A percentile compares a stretch with the other conserved stretches of the same genome.
Conservation (phyloP, 345 rosid genomes). For the Eutrema yunnanense region DNA sequence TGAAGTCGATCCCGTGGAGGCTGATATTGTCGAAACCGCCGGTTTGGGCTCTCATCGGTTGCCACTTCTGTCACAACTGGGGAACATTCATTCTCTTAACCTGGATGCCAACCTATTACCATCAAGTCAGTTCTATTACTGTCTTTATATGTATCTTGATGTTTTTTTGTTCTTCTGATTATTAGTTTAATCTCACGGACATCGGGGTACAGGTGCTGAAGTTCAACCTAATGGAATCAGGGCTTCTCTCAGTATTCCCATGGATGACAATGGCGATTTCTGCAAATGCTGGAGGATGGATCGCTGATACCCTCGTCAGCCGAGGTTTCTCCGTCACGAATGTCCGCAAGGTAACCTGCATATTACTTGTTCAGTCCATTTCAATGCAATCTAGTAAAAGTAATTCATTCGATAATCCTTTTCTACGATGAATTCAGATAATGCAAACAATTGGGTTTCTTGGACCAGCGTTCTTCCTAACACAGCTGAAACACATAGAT, state of each 20-base stretch:
- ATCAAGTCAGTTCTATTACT: constrained; percentile 50
- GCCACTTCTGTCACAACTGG: constrained; percentile 93
- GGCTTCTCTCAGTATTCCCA: constrained; percentile 73
- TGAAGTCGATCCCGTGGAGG: constrained; percentile 78
- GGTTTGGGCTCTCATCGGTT: constrained; percentile 80
- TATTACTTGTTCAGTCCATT: background rate
- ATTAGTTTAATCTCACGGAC: background rate
- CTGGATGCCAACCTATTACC: constrained; percentile 97
- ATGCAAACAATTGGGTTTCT: constrained; percentile 97
- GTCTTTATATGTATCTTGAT: background rate
- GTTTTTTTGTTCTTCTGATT: background rate
- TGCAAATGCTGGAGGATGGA: constrained; percentile 95
- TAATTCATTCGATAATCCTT: background rate
- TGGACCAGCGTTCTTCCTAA: constrained; percentile 93
- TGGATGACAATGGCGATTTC: constrained; percentile 98
- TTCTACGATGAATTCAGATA: constrained; percentile 41
- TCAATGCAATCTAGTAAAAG: background rate
- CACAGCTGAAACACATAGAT: constrained; percentile 84
- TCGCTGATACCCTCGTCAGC: constrained; percentile 88
- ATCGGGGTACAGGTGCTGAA: constrained; percentile 56
- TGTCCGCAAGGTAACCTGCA: constrained; percentile 71
- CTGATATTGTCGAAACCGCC: constrained; percentile 78
- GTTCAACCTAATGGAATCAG: constrained; percentile 87
- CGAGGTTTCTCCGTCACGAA: constrained; percentile 68
- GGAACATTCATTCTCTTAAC: constrained; percentile 93